Percentiles rank a stretch among this genome's conserved stretches.
Conservation (phyloP, 2,329 filamentous ascomycete species). For the Epichloe festucae region DNA sequence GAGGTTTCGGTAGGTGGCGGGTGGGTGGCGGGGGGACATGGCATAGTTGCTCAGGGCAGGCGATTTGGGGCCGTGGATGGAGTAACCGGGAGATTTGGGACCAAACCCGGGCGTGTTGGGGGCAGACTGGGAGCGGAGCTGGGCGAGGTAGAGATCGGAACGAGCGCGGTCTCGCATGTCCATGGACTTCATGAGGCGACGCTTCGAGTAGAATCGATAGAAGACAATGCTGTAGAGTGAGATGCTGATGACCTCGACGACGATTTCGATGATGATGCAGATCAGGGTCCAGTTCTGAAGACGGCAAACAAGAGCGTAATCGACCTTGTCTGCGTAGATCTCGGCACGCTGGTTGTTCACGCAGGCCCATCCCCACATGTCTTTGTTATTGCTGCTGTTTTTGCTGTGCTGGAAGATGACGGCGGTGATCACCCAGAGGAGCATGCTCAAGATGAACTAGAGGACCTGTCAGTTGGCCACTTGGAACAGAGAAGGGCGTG, state of each 20-base stretch:
- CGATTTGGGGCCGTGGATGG: conserved; percentile 18
- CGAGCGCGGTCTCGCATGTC: conserved; percentile 86
- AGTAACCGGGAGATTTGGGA: conserved; percentile 38
- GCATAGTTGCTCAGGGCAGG: conserved; percentile 35
- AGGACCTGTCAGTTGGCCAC: background rate
- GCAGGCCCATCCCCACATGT: conserved; percentile 98
- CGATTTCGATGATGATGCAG: conserved; percentile 93
- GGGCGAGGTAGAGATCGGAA: conserved; percentile 86
- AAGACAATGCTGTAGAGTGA: conserved; percentile 88
- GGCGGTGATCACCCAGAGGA: conserved; percentile 85
- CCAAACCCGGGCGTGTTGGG: conserved; percentile 89
- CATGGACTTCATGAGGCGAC: conserved; percentile 93
- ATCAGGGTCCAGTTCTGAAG: conserved; percentile 90
- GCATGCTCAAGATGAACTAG: conserved; percentile 72
- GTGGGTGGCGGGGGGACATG: conserved; percentile 49
- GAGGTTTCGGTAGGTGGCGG: conserved; percentile 40
- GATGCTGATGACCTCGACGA: conserved; percentile 85
- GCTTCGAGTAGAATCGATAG: conserved; percentile 96
- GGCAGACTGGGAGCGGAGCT: conserved; percentile 72
- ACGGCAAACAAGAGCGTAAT: conserved; percentile 84
- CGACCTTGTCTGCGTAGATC: conserved; percentile 66
- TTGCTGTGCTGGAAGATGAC: conserved; percentile 70
- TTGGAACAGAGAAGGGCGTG: too few species aligned
- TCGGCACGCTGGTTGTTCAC: conserved; percentile 71
- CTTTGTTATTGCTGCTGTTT: conserved; percentile 57